Conservation (phyloP, 2,329 filamentous ascomycete genomes). For the Talaromyces sp. region DNA sequence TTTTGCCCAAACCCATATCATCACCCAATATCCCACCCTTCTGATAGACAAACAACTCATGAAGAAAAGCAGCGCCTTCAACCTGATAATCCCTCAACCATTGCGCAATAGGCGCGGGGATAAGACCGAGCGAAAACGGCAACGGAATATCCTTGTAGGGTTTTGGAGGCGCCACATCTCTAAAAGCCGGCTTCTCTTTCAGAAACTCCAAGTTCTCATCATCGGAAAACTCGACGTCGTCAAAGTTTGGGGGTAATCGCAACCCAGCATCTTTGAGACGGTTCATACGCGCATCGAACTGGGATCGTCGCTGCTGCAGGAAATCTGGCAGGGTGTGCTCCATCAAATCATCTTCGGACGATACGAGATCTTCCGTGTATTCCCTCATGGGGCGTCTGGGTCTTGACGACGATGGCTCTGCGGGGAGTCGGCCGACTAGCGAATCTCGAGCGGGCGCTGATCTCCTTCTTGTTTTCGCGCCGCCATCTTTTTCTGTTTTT, state of each 20-base stretch:
- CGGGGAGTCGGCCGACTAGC: slow-evolving; percentile 31
- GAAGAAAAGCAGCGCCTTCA: slow-evolving; percentile 76
- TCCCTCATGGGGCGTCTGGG: slow-evolving; percentile 30
- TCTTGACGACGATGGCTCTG: slow-evolving; percentile 16
- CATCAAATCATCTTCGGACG: slow-evolving; percentile 52
- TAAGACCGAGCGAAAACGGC: slow-evolving; percentile 68
- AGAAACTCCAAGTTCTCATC: slow-evolving; percentile 58
- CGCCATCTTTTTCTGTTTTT: background rate
- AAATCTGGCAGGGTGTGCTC: slow-evolving; percentile 66
- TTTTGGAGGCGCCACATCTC: slow-evolving; percentile 57
- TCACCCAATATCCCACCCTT: slow-evolving; percentile 87
- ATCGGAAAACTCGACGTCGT: slow-evolving; percentile 70
- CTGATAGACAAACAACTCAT: slow-evolving; percentile 85
- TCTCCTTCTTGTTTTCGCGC: slow-evolving; percentile 30
- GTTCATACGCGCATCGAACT: slow-evolving; percentile 61
- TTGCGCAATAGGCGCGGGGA: slow-evolving; percentile 84
- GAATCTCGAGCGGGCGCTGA: slow-evolving; percentile 41
- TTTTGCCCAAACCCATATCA: slow-evolving; percentile 97
- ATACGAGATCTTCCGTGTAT: slow-evolving; percentile 29
- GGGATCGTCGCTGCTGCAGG: slow-evolving; percentile 59
- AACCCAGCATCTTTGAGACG: slow-evolving; percentile 63
- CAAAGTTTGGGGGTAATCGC: slow-evolving; percentile 70
- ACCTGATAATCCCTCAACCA: slow-evolving; percentile 91
- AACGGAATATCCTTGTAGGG: slow-evolving; percentile 71
- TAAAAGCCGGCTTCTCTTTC: slow-evolving; percentile 66